Evolutionary conservation across 257 asterid genomes (phyloP), one percentile per base, ranked within the genome.

Genomic region (Misopates orontium): DNA sequence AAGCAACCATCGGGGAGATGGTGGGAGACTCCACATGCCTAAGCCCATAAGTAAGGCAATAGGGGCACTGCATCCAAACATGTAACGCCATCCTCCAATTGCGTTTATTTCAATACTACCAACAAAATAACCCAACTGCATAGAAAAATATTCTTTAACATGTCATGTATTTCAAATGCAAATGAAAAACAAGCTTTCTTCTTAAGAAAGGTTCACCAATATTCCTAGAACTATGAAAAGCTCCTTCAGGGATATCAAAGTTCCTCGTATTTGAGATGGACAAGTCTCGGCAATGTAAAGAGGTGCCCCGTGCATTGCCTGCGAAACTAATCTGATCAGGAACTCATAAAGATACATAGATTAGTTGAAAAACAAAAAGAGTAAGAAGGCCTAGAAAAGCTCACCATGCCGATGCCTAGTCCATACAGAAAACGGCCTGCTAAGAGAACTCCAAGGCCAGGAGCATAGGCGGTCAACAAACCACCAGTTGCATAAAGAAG

Each of bases 251-350:
- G 99, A 93, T 68, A 93, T 90, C 74, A 93, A 72, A 57, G 99
- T 90, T 82, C 99, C 99, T 20, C 99, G 90, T 63, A 93, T 86
- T 78, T 90, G 96, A 76, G 99, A 84, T 56, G 97, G 97, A 70
- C 95, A 85, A 40, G 97, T 93, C 81, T 93, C 99, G 17, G 99
- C 96, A 66, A 93, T 93, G 83, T 93, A 93, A 55, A 93, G 95
- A 73, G 99, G 97, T 15, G 97, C 99, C 73, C 96, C 99, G 53
- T 93, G 99, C 99, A 93, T 93, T 69, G 97, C 97, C 99, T 90
- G 79, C 75, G 73, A 71, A 67, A 73, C 61, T 54, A 56, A 71
- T 42, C 59, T 69, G 56, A 63, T 73, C 72, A 61, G 57, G 54
- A 40, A 58, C 39, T 39, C 67, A 65, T 45, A 56, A 42, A 49